These are phyloP conservation scores for Fusarium napiforme DNA, from an alignment of 2,329 filamentous ascomycete species.

Conservation along the genomic window DNA sequence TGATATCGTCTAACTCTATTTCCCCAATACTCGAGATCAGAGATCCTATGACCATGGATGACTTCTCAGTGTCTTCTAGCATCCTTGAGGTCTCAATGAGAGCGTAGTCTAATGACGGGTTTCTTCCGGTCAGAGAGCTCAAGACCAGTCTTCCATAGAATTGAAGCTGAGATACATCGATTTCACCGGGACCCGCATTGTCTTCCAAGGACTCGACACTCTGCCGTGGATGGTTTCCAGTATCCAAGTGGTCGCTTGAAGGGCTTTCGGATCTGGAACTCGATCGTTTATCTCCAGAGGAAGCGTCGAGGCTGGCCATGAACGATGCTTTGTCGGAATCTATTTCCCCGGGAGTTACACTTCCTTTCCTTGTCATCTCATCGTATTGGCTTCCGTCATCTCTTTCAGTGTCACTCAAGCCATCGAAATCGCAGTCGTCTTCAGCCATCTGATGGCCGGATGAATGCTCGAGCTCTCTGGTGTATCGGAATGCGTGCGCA, in stretches of 20 bases:
- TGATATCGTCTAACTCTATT: neutral
- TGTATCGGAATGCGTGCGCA: neutral
- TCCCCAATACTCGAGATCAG: fast-evolving
- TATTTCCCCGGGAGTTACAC: fast-evolving
- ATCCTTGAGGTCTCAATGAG: neutral
- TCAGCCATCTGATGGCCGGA: neutral
- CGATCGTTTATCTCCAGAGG: fast-evolving
- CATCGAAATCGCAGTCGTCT: neutral
- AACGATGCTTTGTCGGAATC: neutral
- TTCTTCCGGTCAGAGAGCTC: fast-evolving
- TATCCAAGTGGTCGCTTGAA: fast-evolving
- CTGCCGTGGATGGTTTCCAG: fast-evolving
- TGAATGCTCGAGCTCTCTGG: fast-evolving
- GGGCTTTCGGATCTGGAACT: fast-evolving
- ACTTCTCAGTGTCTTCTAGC: fast-evolving
- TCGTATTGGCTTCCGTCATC: fast-evolving
- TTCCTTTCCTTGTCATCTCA: fast-evolving
- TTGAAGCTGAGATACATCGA: neutral
- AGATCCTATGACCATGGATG: fast-evolving
- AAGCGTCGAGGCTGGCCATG: fast-evolving
- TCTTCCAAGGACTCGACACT: fast-evolving
- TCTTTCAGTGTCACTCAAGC: fast-evolving
- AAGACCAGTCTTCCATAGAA: neutral
- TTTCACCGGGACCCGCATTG: fast-evolving
- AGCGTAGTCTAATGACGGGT: neutral